Evolutionary conservation across 1,284 basidiomycete species (phyloP).

Genomic region (Ceratobasidium sp.): DNA sequence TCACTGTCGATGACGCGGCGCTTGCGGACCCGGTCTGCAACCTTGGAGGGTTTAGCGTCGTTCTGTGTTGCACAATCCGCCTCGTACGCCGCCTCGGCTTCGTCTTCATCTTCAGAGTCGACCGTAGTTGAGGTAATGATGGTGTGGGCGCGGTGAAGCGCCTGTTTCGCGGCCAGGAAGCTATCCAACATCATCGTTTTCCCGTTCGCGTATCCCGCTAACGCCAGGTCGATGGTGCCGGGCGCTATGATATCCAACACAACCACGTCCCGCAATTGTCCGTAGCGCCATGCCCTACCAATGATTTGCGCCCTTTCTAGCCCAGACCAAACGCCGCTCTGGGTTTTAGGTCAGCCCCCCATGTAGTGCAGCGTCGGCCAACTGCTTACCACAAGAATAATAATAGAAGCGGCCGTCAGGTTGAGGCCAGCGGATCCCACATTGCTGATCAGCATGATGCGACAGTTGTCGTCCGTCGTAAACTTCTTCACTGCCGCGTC

Average conservation of each 20-base stretch:
- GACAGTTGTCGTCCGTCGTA: background rate
- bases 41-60: no score
- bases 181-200: conserved; percentile 6
- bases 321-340: conserved; percentile 36
- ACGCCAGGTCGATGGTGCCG: conserved; percentile 9
- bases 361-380: background rate
- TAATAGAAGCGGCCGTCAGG: background rate
- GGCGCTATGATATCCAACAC: conserved; percentile 10
- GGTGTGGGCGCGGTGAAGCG: background rate
- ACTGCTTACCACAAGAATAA: background rate
- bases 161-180: background rate
- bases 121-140: no score
- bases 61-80: no score
- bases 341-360: background rate
- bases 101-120: no score
- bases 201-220: conserved; percentile 13
- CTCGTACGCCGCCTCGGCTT: no score
- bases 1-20: no score
- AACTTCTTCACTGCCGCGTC: background rate
- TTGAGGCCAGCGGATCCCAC: conserved; percentile 33
- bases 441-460: conserved; percentile 37
- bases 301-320: conserved; percentile 18
- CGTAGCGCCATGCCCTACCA: conserved; percentile 4
- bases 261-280: conserved; percentile 8
- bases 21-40: no score